Evolutionary conservation across 2,329 filamentous ascomycete genomes (phyloP), one percentile per base, ranked within the genome.

Genomic region (Bipolaris gigantea): DNA sequence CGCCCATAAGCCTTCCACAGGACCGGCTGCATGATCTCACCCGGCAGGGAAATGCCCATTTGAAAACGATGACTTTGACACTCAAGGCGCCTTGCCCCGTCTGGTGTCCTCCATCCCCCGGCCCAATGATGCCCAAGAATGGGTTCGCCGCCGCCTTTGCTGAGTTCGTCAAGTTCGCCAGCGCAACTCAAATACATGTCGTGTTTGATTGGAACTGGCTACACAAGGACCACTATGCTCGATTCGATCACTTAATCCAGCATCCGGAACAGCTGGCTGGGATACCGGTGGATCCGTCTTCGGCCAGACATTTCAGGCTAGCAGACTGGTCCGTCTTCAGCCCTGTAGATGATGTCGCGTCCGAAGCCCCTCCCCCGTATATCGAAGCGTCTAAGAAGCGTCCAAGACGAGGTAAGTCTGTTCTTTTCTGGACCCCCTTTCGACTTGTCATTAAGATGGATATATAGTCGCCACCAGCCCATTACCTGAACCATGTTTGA

Each of bases 191-290:
- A 4, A 16, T 63, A 8, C 3, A 53, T 9, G 38, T 65, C 8
- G 15, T 61, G 2, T 62, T 65, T 15, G 61, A 65, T 42, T 57
- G 50, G 49, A 59, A 61, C 19, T 64, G 57, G 59, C 36, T 65
- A 11, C 56, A 61, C 15, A 53, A 42, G 11, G 46, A 58, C 5
- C 52, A 53, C 3, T 55, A 50, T 19, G 47, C 36, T 3, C 27
- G 30, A 18, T 57, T 63, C 13, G 36, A 56, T 10, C 33, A 27
- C 4, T 33, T 65, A 1, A 19, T 63, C 21, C 44, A 23, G 30
- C 47, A 54, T n/a, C 48, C 61, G 10, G 48, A 52, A 44, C 21
- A 38, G 19, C 44, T 63, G 3, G 27, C 49, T 21, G 59, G 59
- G 16, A 54, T 60, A 42, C 49, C 54, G 10, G 49, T 58, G 5